These are phyloP conservation scores for Paramecium pentaurelia DNA, from an alignment of 73 alveolate genomes.

Conservation along the genomic window DNA sequence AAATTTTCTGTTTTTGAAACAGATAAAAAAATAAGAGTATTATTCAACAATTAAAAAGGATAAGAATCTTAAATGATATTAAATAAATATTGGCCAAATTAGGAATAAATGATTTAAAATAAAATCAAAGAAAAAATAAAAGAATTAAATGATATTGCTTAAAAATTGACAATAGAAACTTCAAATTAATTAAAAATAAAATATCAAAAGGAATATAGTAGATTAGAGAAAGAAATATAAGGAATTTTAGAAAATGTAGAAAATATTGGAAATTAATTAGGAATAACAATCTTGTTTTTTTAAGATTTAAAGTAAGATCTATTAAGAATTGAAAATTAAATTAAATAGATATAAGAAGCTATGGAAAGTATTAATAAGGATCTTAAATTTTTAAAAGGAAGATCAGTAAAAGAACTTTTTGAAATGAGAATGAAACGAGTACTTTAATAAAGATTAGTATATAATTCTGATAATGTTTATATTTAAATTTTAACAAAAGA, in stretches of 20 bases:
- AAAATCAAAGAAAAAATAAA: background rate
- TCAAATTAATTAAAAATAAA: background rate
- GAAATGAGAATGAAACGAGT: background rate
- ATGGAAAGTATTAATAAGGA: background rate
- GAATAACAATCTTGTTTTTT: background rate
- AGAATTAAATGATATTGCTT: background rate
- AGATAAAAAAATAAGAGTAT: background rate
- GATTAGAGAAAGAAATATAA: background rate
- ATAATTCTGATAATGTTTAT: background rate
- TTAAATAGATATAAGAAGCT: background rate
- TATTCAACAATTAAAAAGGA: background rate
- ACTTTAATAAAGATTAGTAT: background rate
- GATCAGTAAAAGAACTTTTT: background rate
- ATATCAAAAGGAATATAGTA: background rate
- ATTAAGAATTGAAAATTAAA: background rate
- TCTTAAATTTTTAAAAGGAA: background rate
- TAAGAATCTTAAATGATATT: background rate
- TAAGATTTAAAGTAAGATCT: background rate
- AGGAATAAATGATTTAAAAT: background rate
- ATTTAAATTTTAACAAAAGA: background rate
- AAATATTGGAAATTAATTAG: background rate
- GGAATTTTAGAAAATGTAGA: background rate
- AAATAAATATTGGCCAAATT: background rate
- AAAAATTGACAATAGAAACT: background rate
- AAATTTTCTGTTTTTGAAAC: conserved; percentile 3